Evolutionary conservation across 139 green algal species (phyloP), one percentile per base, ranked within the genome.

Genomic region (Tetradesmus obliquus): DNA sequence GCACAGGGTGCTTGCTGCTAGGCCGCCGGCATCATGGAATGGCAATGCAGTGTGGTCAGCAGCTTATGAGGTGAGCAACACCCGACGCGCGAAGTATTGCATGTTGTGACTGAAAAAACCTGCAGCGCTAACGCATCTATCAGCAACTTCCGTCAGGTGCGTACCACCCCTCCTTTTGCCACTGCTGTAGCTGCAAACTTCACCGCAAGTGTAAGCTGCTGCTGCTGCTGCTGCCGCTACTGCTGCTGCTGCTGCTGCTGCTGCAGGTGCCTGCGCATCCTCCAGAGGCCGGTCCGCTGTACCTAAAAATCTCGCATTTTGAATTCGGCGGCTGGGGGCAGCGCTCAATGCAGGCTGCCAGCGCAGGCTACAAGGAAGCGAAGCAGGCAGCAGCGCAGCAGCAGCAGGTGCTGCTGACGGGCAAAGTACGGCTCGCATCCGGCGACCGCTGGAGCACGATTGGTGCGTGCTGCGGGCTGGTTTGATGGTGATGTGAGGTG

Each of bases 201-300:
- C 32, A 45, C 32, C 32, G 32, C 32, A 45, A 45, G 32, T 45
- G 32, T 45, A 45, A 45, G 1, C 79, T 84, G 45, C 45, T 84
- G 79, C 79, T 62, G 51, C 10, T n/a, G 17, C 9, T 45, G 51
- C 12, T 66, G 51, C 24, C 53, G 53, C 51, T 62, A 7, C 10
- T 20, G 51, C 45, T 3, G 7, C 80, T 62, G 12, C 80, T 62
- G 80, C 7, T 17, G 7, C 80, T 45, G 12, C 71, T 55, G 76
- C 12, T 83, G 19, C 71, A 90, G 86, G 86, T 69, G 15, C 86
- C 86, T 3, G 15, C 86, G 15, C 5, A 90, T 6, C 86, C 86
- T 0, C 86, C 86, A n/a, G 53, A 32, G 0, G 86, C 86, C 9
- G 86, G 71, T 1, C 86, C 86, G 0, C n/a, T 90, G 1, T 15